Evolutionary conservation across 2,329 filamentous ascomycete species (phyloP).

Genomic region (Monilinia laxa): DNA sequence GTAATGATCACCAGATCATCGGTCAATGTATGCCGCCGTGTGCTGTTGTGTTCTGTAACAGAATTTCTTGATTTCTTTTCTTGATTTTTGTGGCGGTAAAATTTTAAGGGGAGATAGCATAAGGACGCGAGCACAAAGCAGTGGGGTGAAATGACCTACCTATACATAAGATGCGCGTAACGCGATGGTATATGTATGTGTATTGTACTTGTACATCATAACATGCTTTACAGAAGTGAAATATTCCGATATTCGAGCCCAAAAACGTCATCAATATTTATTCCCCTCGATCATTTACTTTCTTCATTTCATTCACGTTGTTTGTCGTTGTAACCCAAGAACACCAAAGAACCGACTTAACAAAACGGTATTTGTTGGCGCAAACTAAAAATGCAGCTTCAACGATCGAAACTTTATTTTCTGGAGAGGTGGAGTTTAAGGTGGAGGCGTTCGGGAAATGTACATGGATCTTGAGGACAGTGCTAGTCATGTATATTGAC

Average conservation of each 20-base stretch:
- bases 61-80: neutral
- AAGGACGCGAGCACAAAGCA: neutral
- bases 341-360: too few relatives aligned
- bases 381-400: too few relatives aligned
- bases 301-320: neutral
- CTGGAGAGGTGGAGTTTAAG: neutral
- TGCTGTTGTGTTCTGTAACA: neutral
- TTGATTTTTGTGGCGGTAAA: neutral
- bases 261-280: neutral
- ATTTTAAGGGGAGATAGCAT: neutral
- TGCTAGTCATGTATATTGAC: neutral
- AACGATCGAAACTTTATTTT: neutral
- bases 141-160: neutral
- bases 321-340: neutral
- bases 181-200: neutral
- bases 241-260: neutral
- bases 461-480: neutral
- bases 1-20: conserved; percentile 16
- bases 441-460: neutral
- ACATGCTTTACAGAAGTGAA: neutral
- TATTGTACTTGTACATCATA: neutral
- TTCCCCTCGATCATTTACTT: neutral
- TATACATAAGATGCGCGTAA: neutral
- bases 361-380: too few relatives aligned
- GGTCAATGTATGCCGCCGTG: conserved; percentile 1